Percentiles rank a stretch among this genome's conserved stretches.
Evolutionary conservation across 139 green algal species (phyloP).

Genomic region (Closterium sp.): DNA sequence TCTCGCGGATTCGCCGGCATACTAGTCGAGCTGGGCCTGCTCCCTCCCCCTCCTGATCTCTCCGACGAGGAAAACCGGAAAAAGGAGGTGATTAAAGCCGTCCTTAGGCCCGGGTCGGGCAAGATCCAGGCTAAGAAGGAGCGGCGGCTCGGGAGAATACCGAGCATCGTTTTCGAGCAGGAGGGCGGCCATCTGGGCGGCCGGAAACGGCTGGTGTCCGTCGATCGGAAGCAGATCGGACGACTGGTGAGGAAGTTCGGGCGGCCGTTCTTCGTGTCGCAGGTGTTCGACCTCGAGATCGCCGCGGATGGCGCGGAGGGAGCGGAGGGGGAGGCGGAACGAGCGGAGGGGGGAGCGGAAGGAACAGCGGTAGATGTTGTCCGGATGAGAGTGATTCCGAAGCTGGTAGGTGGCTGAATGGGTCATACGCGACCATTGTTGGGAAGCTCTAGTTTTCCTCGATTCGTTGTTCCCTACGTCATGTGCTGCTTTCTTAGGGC

Average conservation of each 20-base stretch:
- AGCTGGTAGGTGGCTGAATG: background rate
- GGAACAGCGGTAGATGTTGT: background rate
- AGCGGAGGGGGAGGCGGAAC: conserved; percentile 12
- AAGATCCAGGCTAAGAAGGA: conserved; percentile 40
- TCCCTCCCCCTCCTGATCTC: background rate
- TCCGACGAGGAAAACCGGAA: background rate
- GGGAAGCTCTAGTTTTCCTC: no score
- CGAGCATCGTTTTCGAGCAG: conserved; percentile 32
- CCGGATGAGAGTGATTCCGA: background rate
- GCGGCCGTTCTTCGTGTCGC: conserved; percentile 40
- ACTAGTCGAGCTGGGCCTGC: background rate
- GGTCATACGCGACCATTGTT: no score
- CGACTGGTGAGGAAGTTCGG: conserved; percentile 28
- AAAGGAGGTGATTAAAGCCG: conserved; percentile 31
- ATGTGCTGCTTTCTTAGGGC: no score
- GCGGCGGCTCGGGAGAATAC: conserved; percentile 8
- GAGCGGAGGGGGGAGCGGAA: background rate
- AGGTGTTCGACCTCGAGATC: conserved; percentile 30
- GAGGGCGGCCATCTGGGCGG: conserved; percentile 31
- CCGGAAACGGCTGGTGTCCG: conserved; percentile 35
- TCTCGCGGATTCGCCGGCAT: background rate
- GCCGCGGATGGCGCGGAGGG: background rate
- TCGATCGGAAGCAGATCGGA: conserved; percentile 13
- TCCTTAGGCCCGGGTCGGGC: background rate
- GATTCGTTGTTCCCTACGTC: no score